These are phyloP conservation scores for Orbilia quercus DNA, from an alignment of 2,329 filamentous ascomycete genomes.

Conservation along the genomic window DNA sequence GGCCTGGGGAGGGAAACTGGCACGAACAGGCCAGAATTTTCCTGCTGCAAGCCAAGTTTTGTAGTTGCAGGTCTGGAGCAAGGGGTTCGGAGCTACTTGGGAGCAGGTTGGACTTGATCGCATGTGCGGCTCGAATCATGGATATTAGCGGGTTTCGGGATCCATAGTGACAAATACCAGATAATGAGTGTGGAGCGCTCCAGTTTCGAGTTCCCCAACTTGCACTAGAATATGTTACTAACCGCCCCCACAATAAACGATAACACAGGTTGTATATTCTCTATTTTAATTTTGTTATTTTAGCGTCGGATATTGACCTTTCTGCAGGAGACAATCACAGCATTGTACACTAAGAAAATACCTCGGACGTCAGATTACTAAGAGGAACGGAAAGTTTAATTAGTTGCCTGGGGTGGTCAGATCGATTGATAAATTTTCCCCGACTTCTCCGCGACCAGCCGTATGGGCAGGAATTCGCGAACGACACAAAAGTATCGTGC, in stretches of 20 bases:
- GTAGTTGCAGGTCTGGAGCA: constrained; percentile 36
- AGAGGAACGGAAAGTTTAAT: constrained; percentile 17
- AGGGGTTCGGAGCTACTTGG: constrained; percentile 17
- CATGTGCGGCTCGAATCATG: constrained; percentile 46
- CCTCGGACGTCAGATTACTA: constrained; percentile 27
- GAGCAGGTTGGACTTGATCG: constrained; percentile 22
- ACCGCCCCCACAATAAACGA: constrained; percentile 21
- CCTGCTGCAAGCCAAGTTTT: constrained; percentile 35
- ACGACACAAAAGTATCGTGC: neutral
- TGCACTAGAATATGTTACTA: constrained; percentile 15
- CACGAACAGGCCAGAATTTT: constrained; percentile 1
- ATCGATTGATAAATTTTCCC: constrained; percentile 13
- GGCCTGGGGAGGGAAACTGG: neutral
- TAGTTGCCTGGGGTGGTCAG: constrained; percentile 29
- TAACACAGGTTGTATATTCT: too few species aligned
- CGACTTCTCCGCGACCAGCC: constrained; percentile 1
- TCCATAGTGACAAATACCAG: constrained; percentile 55
- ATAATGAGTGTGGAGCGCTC: constrained; percentile 38
- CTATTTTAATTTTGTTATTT: constrained; percentile 7
- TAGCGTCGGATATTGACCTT: neutral
- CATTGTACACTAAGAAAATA: constrained; percentile 20
- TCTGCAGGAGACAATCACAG: constrained; percentile 4
- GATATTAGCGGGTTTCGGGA: constrained; percentile 42
- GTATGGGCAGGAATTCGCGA: neutral
- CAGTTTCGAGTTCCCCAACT: constrained; percentile 21